Evolutionary conservation across 768 basidiomycete genomes (phyloP), one percentile per base, ranked within the genome.

Genomic region (Dentipellis fragilis): DNA sequence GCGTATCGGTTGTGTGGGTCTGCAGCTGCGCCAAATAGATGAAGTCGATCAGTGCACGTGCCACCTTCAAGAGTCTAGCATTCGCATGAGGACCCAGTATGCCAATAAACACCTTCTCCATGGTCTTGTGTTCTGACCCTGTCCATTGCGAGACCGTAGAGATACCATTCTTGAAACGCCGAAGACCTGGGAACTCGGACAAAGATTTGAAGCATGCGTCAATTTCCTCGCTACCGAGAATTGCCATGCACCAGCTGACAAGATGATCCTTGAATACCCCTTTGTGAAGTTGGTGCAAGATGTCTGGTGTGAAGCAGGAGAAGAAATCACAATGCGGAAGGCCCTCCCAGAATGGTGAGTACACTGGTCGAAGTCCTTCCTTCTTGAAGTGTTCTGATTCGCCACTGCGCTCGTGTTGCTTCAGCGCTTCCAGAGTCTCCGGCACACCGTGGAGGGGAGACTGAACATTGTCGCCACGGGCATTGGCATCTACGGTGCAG

Each of bases 211-310:
- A 72, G 0, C 70, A 66, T 1, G 60, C 61, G 61, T 80, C 77
- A 39, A 78, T 58, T 52, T 74, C 73, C 3, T 62, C 58, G 1
- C 54, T 50, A 0, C 63, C 45, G 12, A 21, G 38, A 2, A 57
- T 46, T 6, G 59, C 46, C 7, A 52, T 57, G 23, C 53, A 50
- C 69, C 71, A 72, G 6, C 52, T 64, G 0, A 70, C 64, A 3
- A 74, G 51, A 50, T 77, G 75, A 51, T 76, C 71, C 51, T 74
- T 74, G 67, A 78, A 74, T 2, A 76, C 55, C 0, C 77, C 77
- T 58, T 79, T 73, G 62, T 77, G 70, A 0, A 79, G 64, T 59
- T 78, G 75, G 57, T 80, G 77, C 14, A 79, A 70, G 22, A 76
- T 45, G 65, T 76, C 65, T 14, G 72, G 69, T 1, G 71, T 73